These are phyloP conservation scores for Lotmaria passim DNA, from an alignment of 208 protist species.

Conservation along the genomic window DNA sequence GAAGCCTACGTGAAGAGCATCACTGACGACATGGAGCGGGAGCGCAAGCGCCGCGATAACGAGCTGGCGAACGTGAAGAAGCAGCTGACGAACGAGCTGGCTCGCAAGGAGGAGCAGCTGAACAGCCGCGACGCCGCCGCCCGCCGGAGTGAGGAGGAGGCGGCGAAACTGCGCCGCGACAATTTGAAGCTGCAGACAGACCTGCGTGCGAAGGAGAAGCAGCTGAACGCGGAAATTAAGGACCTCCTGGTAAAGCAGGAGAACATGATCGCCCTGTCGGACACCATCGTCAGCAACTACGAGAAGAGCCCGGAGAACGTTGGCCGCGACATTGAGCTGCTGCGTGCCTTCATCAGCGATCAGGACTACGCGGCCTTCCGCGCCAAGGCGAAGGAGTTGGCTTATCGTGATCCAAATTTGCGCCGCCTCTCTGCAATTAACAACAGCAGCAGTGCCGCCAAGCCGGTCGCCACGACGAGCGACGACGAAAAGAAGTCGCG, in stretches of 20 bases:
- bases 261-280: slow-evolving; percentile 23
- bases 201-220: slow-evolving; percentile 16
- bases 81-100: slow-evolving; percentile 35
- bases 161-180: slow-evolving; percentile 36
- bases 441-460: neutral
- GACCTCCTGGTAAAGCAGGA: slow-evolving; percentile 29
- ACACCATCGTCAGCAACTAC: slow-evolving; percentile 3
- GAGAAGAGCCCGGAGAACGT: slow-evolving; percentile 18
- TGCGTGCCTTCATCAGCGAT: slow-evolving; percentile 30
- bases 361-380: slow-evolving; percentile 30
- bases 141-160: slow-evolving; percentile 41
- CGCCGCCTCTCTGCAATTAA: neutral
- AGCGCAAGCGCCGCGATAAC: slow-evolving; percentile 17
- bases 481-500: neutral
- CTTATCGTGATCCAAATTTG: slow-evolving; percentile 10
- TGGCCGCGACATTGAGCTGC: slow-evolving; percentile 27
- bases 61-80: slow-evolving; percentile 30
- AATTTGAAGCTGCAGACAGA: slow-evolving; percentile 41
- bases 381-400: slow-evolving; percentile 27
- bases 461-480: neutral
- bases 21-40: slow-evolving; percentile 18
- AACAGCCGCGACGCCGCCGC: slow-evolving; percentile 42
- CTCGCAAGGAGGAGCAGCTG: slow-evolving; percentile 27
- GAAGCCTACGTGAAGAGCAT: slow-evolving; percentile 29
- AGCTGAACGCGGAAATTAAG: slow-evolving; percentile 31